Percentiles rank a stretch among this genome's conserved stretches.
These are phyloP conservation scores for Candida rishiriensis DNA, from an alignment of 805 yeast species.

Conservation along the genomic window DNA sequence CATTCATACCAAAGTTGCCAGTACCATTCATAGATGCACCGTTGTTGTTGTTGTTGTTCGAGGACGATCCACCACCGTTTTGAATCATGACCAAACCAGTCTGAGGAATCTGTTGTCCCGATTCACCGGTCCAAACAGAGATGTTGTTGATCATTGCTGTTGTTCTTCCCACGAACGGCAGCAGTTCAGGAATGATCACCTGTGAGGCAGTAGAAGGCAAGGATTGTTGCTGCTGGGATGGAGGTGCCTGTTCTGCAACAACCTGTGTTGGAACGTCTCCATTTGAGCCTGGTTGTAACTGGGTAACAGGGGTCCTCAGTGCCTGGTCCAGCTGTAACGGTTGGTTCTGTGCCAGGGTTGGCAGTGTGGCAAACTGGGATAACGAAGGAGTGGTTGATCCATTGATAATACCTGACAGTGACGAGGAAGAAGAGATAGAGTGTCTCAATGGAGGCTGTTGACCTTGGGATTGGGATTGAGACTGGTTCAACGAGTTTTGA, in stretches of 20 bases:
- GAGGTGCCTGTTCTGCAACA: too few species aligned
- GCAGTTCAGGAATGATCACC: conserved; percentile 23
- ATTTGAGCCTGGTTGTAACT: too few species aligned
- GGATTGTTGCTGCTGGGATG: neutral
- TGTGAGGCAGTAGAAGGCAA: conserved; percentile 13
- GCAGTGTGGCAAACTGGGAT: neutral
- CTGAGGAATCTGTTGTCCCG: conserved; percentile 37
- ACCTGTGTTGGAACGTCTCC: too few species aligned
- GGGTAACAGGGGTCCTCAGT: too few species aligned
- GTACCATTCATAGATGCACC: too few species aligned
- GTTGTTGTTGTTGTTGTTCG: neutral
- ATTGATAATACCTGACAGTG: too few species aligned
- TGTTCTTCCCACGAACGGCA: conserved; percentile 42
- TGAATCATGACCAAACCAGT: conserved; percentile 30
- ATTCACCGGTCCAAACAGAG: conserved; percentile 54
- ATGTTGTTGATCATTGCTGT: conserved; percentile 59
- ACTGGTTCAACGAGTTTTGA: neutral
- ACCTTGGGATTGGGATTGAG: conserved; percentile 11
- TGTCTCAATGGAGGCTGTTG: too few species aligned
- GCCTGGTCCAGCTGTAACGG: neutral
- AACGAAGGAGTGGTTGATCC: neutral
- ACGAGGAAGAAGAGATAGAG: too few species aligned
- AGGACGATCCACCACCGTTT: conserved; percentile 3
- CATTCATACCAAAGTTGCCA: too few species aligned
- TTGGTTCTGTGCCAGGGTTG: neutral